Percentiles rank a stretch among this genome's conserved stretches.
phyloP scores from a whole-genome alignment of 345 rosid species.

The Bretschneidera sinensis region DNA sequence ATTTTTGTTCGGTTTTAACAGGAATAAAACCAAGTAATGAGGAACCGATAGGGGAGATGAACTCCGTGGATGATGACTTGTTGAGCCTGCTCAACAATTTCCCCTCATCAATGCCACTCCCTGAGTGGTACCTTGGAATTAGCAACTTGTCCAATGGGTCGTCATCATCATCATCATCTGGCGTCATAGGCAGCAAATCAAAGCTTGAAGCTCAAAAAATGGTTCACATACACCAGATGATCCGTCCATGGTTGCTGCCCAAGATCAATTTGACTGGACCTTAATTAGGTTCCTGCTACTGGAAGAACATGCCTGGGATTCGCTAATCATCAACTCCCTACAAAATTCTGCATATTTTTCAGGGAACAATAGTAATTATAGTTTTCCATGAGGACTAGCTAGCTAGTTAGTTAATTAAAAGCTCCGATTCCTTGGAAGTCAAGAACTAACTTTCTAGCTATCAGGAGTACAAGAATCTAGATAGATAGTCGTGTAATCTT shows the following conservation, averaged over 20 bases:
- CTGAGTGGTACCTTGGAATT: constrained; percentile 53
- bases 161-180: constrained; percentile 15
- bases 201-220: constrained; percentile 16
- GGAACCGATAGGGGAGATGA: constrained; percentile 36
- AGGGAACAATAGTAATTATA: too few species aligned
- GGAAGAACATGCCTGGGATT: constrained; percentile 68
- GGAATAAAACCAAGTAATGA: constrained; percentile 27
- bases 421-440: background rate
- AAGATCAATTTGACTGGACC: constrained; percentile 20
- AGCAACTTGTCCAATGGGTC: constrained; percentile 19
- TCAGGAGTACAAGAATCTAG: background rate
- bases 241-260: constrained; percentile 22
- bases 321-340: constrained; percentile 23
- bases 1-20: background rate
- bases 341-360: too few species aligned
- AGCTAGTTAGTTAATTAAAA: too few species aligned
- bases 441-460: background rate
- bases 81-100: constrained; percentile 62
- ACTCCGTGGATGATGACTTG: constrained; percentile 55
- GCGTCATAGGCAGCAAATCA: constrained; percentile 12
- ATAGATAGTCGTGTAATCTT: background rate
- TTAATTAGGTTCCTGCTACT: constrained; percentile 35
- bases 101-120: constrained; percentile 53
- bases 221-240: background rate
- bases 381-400: too few species aligned